phyloP scores from a whole-genome alignment of 352 stramenopile species.

The Saprolegnia diclina region DNA sequence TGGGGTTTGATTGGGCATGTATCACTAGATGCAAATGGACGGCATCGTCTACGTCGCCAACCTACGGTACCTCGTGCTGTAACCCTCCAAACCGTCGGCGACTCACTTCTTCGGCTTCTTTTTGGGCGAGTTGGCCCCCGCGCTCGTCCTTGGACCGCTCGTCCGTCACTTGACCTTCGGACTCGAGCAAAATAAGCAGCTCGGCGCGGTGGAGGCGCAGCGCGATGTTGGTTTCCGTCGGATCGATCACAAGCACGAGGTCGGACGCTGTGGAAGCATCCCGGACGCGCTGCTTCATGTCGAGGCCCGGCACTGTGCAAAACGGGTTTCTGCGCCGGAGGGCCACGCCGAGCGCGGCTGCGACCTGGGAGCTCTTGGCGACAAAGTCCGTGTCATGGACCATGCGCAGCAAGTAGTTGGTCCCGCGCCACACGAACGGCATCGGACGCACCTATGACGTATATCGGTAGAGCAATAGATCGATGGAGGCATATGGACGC shows the following conservation, averaged over 20 bases:
- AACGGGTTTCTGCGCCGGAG: conserved; percentile 61
- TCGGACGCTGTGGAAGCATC: background rate
- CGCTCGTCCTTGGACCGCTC: conserved; percentile 36
- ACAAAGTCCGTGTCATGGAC: conserved; percentile 62
- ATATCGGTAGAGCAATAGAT: background rate
- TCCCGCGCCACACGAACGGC: conserved; percentile 53
- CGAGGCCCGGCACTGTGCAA: conserved; percentile 58
- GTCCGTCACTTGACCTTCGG: conserved; percentile 41
- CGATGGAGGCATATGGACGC: conserved; percentile 21
- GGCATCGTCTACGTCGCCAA: conserved; percentile 18
- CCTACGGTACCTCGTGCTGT: conserved; percentile 17
- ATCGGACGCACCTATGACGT: conserved; percentile 22
- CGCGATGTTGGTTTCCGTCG: background rate
- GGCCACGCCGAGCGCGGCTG: conserved; percentile 46
- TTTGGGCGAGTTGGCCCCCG: conserved; percentile 48
- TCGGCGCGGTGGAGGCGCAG: conserved; percentile 36
- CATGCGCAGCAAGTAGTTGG: conserved; percentile 72
- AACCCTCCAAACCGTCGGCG: conserved; percentile 17
- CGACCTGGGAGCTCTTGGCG: conserved; percentile 54
- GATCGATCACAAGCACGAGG: conserved; percentile 5
- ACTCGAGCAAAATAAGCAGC: conserved; percentile 53
- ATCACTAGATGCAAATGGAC: conserved; percentile 21
- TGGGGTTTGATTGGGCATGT: background rate
- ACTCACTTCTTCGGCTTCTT: conserved; percentile 40
- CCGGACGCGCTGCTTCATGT: conserved; percentile 35